phyloP scores from a whole-genome alignment of 164 flowering plant genomes.

The Nymphaea colorata region DNA sequence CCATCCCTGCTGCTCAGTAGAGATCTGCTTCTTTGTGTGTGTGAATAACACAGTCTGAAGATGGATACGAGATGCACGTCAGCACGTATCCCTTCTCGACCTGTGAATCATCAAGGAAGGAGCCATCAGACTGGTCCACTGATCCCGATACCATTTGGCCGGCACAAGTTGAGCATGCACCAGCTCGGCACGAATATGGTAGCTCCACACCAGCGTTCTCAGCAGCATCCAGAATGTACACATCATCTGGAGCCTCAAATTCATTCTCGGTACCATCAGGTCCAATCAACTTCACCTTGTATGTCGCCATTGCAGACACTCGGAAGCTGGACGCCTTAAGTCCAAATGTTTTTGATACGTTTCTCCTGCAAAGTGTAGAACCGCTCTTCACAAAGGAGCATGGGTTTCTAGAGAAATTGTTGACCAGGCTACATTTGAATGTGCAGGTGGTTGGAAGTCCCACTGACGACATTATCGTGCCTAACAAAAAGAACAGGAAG shows the following conservation, averaged over 20 bases:
- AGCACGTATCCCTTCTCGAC: constrained; percentile 47
- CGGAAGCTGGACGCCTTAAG: constrained; percentile 31
- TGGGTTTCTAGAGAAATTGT: constrained; percentile 4
- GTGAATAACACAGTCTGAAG: constrained; percentile 54
- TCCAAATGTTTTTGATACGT: constrained; percentile 36
- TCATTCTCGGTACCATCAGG: constrained; percentile 51
- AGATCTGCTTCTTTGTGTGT: constrained; percentile 74
- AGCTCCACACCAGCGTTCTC: constrained; percentile 61
- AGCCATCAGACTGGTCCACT: constrained; percentile 70
- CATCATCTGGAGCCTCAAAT: constrained; percentile 63
- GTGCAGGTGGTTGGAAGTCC: constrained; percentile 17
- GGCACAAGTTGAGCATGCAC: constrained; percentile 78
- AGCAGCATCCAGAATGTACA: constrained; percentile 59
- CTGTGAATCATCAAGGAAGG: constrained; percentile 60
- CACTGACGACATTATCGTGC: constrained; percentile 19
- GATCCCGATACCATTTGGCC: constrained; percentile 43
- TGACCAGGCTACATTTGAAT: constrained; percentile 8
- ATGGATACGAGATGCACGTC: constrained; percentile 64
- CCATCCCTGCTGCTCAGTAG: constrained; percentile 17
- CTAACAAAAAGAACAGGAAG: constrained; percentile 5
- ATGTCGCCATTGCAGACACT: constrained; percentile 38
- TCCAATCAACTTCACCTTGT: constrained; percentile 61
- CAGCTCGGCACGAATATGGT: constrained; percentile 81
- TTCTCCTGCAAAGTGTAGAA: constrained; percentile 28
- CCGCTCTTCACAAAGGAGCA: constrained; percentile 19